phyloP scores from a whole-genome alignment of 768 basidiomycete genomes.

The Pleurotus salmoneostramineus region DNA sequence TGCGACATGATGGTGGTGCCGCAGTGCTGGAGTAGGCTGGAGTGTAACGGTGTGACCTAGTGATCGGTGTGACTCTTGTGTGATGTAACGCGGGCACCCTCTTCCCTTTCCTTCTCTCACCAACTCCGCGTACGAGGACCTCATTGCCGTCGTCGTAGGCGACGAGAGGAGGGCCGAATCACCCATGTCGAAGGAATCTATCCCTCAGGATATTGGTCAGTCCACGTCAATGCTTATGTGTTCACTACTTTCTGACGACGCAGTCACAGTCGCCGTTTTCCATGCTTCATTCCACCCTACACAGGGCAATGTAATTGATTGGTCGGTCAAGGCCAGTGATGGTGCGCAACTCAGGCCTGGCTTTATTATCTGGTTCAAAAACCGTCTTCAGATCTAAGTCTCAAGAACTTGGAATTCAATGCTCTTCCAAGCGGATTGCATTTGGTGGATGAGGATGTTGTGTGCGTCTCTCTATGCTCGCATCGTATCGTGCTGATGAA shows the following conservation, averaged over 20 bases:
- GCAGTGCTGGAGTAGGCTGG: neutral
- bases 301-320: conserved; percentile 75
- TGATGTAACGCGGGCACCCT: no score
- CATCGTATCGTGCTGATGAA: neutral
- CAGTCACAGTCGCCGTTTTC: conserved; percentile 69
- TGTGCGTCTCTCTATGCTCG: conserved; percentile 42
- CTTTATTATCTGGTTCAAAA: neutral
- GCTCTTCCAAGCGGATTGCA: conserved; percentile 81
- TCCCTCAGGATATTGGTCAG: conserved; percentile 54
- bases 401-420: conserved; percentile 76
- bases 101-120: neutral
- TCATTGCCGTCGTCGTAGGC: neutral
- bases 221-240: neutral
- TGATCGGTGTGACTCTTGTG: no score
- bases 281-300: conserved; percentile 86
- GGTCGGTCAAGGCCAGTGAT: conserved; percentile 68
- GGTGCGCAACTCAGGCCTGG: conserved; percentile 33
- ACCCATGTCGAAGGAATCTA: neutral
- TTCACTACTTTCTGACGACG: neutral
- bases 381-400: conserved; percentile 47
- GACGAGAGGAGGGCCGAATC: neutral
- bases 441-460: conserved; percentile 71
- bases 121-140: neutral
- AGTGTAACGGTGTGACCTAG: no score
- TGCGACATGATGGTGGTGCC: conserved; percentile 24